A percentile compares a stretch with the other conserved stretches of the same genome.
phyloP scores from a whole-genome alignment of 495 filamentous ascomycete genomes.

The Aspergillus sclerotiicarbonarius region DNA sequence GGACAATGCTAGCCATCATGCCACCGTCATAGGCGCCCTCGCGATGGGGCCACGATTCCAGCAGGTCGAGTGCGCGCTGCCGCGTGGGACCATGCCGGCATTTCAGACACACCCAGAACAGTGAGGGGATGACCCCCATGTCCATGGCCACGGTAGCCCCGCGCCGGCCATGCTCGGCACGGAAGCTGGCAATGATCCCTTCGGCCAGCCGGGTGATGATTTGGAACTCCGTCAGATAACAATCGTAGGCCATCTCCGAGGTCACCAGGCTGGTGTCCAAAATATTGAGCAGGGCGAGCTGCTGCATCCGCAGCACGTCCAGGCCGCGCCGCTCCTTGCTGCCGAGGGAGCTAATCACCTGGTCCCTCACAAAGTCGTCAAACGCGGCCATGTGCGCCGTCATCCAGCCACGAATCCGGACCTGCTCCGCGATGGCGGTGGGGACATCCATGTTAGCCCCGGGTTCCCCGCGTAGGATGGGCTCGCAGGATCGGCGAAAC shows the following conservation, averaged over 20 bases:
- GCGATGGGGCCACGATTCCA: constrained; percentile 36
- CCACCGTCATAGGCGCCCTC: constrained; percentile 46
- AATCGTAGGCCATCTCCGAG: background rate
- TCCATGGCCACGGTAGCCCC: constrained; percentile 15
- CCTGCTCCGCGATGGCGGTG: too few relatives aligned
- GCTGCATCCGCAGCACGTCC: background rate
- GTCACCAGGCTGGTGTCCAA: background rate
- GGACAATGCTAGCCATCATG: too few relatives aligned
- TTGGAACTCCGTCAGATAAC: background rate
- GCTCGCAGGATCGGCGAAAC: too few relatives aligned
- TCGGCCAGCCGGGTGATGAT: background rate
- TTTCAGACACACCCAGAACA: constrained; percentile 42
- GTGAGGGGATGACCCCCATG: constrained; percentile 32
- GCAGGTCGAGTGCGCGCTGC: constrained; percentile 34
- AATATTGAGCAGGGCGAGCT: background rate
- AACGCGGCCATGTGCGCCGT: background rate
- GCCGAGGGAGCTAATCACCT: too few relatives aligned
- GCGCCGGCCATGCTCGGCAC: background rate
- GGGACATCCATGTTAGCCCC: too few relatives aligned
- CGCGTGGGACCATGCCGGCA: constrained; percentile 44
- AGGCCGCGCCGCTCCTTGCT: background rate
- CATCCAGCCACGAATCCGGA: background rate
- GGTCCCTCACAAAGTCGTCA: background rate
- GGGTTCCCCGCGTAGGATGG: too few relatives aligned
- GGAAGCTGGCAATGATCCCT: constrained; percentile 3